A percentile compares a stretch with the other conserved stretches of the same genome.
Evolutionary conservation across 768 basidiomycete species (phyloP).

Genomic region (Leccinum aurantiacum): DNA sequence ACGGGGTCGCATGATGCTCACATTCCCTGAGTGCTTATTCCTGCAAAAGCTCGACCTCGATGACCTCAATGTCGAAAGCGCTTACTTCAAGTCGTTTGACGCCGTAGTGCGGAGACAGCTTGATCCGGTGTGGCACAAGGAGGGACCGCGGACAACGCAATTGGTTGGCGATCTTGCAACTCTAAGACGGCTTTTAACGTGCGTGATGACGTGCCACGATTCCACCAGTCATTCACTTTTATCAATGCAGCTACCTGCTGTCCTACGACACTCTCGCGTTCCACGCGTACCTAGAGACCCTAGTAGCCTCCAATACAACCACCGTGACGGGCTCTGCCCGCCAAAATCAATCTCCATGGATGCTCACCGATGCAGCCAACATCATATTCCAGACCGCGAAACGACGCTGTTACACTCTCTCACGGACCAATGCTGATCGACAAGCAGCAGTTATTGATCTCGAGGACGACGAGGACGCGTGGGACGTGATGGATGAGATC

Average conservation of each 20-base stretch:
- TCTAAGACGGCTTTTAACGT: constrained; percentile 81
- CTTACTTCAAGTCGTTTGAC: constrained; percentile 93
- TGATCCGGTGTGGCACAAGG: constrained; percentile 96
- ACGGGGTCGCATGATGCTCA: constrained; percentile 6
- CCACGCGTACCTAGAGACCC: constrained; percentile 86
- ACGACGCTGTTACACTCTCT: constrained; percentile 72
- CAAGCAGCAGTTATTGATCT: constrained; percentile 39
- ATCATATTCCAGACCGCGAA: constrained; percentile 80
- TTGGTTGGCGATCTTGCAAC: constrained; percentile 86
- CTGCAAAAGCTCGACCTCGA: constrained; percentile 83
- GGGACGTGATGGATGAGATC: constrained; percentile 67
- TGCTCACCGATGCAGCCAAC: constrained; percentile 90
- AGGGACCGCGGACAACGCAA: constrained; percentile 88
- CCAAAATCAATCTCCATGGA: constrained; percentile 81
- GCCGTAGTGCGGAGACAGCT: constrained; percentile 83
- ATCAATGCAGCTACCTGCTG: constrained; percentile 56
- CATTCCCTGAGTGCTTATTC: background rate
- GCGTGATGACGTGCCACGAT: constrained; percentile 26
- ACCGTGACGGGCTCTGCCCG: constrained; percentile 51
- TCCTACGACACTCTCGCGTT: constrained; percentile 91
- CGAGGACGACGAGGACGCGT: constrained; percentile 68
- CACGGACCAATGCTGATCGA: constrained; percentile 26
- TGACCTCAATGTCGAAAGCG: constrained; percentile 88
- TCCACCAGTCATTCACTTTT: background rate
- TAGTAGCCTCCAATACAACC: constrained; percentile 63